A percentile compares a stretch with the other conserved stretches of the same genome.
Evolutionary conservation across 768 basidiomycete genomes (phyloP).

Genomic region (Galerina marginata): DNA sequence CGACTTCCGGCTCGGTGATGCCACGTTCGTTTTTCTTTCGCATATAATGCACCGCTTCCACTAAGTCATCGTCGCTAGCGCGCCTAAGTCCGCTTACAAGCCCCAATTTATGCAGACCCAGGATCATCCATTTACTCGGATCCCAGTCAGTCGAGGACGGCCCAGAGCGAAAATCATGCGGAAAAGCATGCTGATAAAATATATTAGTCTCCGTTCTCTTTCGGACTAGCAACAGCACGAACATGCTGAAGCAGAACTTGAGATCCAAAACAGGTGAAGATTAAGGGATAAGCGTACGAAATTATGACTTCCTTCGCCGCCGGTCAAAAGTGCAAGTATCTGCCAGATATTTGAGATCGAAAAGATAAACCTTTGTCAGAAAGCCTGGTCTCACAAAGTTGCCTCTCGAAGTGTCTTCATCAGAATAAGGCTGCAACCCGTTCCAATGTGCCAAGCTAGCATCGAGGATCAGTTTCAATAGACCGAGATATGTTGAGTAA

Average conservation of each 20-base stretch:
- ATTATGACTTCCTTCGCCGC: slow-evolving; percentile 82
- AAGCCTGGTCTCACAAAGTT: slow-evolving; percentile 57
- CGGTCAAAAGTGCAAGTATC: slow-evolving; percentile 71
- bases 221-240: background rate
- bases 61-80: slow-evolving; percentile 53
- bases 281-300: slow-evolving; percentile 51
- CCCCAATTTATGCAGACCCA: slow-evolving; percentile 52
- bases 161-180: slow-evolving; percentile 78
- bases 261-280: background rate
- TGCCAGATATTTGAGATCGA: slow-evolving; percentile 27
- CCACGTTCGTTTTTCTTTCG: slow-evolving; percentile 36
- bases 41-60: slow-evolving; percentile 55
- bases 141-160: slow-evolving; percentile 71
- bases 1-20: slow-evolving; percentile 21
- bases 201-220: background rate
- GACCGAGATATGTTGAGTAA: background rate
- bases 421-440: slow-evolving; percentile 82
- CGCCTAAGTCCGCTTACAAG: slow-evolving; percentile 53
- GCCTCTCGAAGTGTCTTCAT: slow-evolving; percentile 79
- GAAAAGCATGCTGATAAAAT: slow-evolving; percentile 67
- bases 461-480: background rate
- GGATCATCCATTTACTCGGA: slow-evolving; percentile 81
- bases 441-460: slow-evolving; percentile 78
- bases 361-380: background rate
- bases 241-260: slow-evolving; percentile 45